Evolutionary conservation across 768 basidiomycete species (phyloP), one percentile per base, ranked within the genome.

Genomic region (Russula virescens): DNA sequence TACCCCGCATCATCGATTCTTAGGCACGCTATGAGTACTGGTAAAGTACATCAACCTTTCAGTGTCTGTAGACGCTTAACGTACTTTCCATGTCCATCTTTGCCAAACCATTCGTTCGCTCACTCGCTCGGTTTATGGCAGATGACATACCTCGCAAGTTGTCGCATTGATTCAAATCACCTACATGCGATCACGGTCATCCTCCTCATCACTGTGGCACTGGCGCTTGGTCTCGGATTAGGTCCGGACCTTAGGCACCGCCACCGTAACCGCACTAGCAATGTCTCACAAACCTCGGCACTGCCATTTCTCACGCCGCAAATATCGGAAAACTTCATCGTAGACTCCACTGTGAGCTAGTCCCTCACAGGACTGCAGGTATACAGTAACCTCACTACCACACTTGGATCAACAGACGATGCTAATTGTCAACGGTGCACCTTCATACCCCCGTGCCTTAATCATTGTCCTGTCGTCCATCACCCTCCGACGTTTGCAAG

Each of bases 381-480:
- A 75, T n/a, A n/a, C n/a, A n/a, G n/a, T 55, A 74, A 75, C 48
- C 81, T 79, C 73, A 73, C 73, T 19, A 68, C 81, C 9, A 71
- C 73, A 14, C 69, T 75, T 62, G 77, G 46, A 70, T 76, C 38
- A 66, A 74, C 49, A 76, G 48, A 68, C 68, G 0, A 78, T 81
- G 78, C 70, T 80, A 6, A 79, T 80, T 51, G 79, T 82, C 28
- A 82, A 82, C 34, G 77, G 80, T 73, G 59, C 38, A 68, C 42
- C 25, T 34, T 57, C 18, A 34, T 21, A 21, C n/a, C 28, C n/a
- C 25, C 51, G 2, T 7, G 42, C n/a, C 28, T 8, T 19, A 34
- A 58, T 50, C 19, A 2, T 2, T 26, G 11, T 28, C 21, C 16
- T 16, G 34, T 5, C 14, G 18, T 38, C 5, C 31, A 31, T 31